These are phyloP conservation scores for Volutella citrinella DNA, from an alignment of 2,329 filamentous ascomycete genomes.

Conservation along the genomic window DNA sequence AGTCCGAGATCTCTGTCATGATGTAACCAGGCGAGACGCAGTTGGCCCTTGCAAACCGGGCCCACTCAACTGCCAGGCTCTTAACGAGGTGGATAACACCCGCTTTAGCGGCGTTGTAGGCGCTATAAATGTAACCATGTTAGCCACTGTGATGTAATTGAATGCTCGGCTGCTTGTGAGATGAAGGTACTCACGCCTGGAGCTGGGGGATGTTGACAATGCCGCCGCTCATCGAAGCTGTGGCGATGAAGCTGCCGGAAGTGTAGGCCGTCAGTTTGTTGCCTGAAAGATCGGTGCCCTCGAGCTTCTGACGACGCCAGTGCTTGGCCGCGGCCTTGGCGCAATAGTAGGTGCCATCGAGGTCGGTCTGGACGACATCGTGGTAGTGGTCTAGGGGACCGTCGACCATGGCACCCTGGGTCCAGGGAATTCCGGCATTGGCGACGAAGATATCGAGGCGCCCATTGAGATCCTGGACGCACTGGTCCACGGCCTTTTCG, in stretches of 20 bases:
- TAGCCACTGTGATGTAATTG: neutral
- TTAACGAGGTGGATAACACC: constrained; percentile 55
- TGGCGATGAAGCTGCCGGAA: constrained; percentile 50
- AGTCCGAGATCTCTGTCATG: constrained; percentile 26
- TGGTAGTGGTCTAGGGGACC: constrained; percentile 63
- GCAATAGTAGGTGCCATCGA: constrained; percentile 74
- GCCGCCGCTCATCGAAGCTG: constrained; percentile 46
- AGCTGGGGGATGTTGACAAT: constrained; percentile 52
- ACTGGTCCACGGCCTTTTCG: constrained; percentile 44
- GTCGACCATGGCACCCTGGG: constrained; percentile 62
- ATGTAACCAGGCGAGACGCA: constrained; percentile 42
- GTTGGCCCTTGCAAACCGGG: constrained; percentile 56
- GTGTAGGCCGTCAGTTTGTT: constrained; percentile 20
- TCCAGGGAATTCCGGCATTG: constrained; percentile 73
- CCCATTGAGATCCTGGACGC: constrained; percentile 63
- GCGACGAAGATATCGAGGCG: constrained; percentile 74
- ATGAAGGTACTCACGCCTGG: constrained; percentile 34
- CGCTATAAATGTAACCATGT: constrained; percentile 12
- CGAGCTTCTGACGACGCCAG: constrained; percentile 65
- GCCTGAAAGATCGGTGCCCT: constrained; percentile 45
- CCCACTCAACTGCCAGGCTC: constrained; percentile 53
- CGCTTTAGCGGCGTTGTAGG: constrained; percentile 56
- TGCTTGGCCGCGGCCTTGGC: constrained; percentile 65
- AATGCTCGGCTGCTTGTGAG: too few relatives aligned
- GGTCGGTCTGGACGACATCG: constrained; percentile 64